These are phyloP conservation scores for Limonomyces culmigenus DNA, from an alignment of 1,284 basidiomycete genomes.

Conservation along the genomic window DNA sequence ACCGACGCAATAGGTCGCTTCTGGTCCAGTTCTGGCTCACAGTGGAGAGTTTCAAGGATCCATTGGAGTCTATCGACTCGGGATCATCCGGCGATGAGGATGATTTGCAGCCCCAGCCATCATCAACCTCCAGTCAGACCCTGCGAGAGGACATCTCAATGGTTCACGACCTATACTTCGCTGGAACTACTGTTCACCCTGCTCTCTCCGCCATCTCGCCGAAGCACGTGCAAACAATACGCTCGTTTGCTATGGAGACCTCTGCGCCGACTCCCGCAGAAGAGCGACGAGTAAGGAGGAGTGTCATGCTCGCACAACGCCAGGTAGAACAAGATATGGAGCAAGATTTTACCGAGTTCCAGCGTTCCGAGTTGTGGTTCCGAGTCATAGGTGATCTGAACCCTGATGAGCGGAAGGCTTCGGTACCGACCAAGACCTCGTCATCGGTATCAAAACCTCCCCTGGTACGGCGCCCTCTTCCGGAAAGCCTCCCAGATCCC, in stretches of 20 bases:
- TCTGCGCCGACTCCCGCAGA: conserved; percentile 24
- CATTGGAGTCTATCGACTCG: conserved; percentile 71
- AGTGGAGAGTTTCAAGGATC: conserved; percentile 94
- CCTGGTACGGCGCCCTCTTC: too few relatives aligned
- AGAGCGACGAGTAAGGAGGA: conserved; percentile 50
- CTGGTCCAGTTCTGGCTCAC: conserved; percentile 96
- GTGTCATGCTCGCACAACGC: conserved; percentile 70
- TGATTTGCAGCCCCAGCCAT: conserved; percentile 31
- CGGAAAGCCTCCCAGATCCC: too few relatives aligned
- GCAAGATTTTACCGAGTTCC: conserved; percentile 81
- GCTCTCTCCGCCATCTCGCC: conserved; percentile 49
- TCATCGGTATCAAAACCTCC: too few relatives aligned
- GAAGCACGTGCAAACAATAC: conserved; percentile 53
- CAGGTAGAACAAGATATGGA: conserved; percentile 83
- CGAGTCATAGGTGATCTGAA: conserved; percentile 69
- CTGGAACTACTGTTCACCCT: conserved; percentile 36
- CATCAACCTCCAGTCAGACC: conserved; percentile 38
- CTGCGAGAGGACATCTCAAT: conserved; percentile 75
- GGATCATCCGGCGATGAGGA: conserved; percentile 51
- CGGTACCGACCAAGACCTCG: too few relatives aligned
- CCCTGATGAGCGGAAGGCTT: too few relatives aligned
- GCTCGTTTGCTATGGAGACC: conserved; percentile 41
- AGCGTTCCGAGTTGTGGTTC: conserved; percentile 79
- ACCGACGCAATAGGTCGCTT: conserved; percentile 67
- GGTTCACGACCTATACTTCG: conserved; percentile 78